Percentiles rank a stretch among this genome's conserved stretches.
Conservation (phyloP, 257 asterid genomes). For the Pogostemon cablin region DNA sequence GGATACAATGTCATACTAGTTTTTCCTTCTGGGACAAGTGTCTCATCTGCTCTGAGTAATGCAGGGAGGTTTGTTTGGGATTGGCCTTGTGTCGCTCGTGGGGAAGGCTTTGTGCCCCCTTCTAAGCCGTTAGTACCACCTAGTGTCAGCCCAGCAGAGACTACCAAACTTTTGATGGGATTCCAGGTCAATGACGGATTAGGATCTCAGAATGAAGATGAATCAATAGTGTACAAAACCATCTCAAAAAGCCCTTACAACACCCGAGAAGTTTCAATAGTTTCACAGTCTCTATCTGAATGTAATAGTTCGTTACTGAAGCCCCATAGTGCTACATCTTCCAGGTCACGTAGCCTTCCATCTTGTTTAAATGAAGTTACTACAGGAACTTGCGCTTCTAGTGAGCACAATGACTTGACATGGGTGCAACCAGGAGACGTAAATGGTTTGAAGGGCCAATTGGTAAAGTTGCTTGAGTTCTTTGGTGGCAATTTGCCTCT, state of each 20-base stretch:
- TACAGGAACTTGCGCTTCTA: constrained; percentile 30
- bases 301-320: constrained; percentile 38
- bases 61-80: constrained; percentile 95
- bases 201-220: constrained; percentile 70
- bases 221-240: constrained; percentile 75
- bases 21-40: constrained; percentile 67
- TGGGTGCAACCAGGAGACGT: constrained; percentile 94
- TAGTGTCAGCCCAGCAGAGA: constrained; percentile 42
- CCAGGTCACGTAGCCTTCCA: constrained; percentile 51
- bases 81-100: constrained; percentile 90
- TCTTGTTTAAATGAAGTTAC: constrained; percentile 47
- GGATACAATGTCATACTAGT: constrained; percentile 87
- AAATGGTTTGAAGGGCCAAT: constrained; percentile 75
- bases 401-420: constrained; percentile 46
- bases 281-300: constrained; percentile 59
- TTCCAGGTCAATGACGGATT: constrained; percentile 44
- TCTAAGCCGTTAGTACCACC: constrained; percentile 46
- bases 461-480: constrained; percentile 72
- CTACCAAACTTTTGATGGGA: constrained; percentile 43
- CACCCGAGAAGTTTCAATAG: constrained; percentile 48
- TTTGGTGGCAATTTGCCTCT: constrained; percentile 74
- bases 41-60: constrained; percentile 81
- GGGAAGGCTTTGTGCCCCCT: constrained; percentile 76
- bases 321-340: constrained; percentile 43
- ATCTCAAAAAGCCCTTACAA: constrained; percentile 42